Evolutionary conservation across 169 alveolate species (phyloP).

Genomic region (Cyclospora cayetanensis): DNA sequence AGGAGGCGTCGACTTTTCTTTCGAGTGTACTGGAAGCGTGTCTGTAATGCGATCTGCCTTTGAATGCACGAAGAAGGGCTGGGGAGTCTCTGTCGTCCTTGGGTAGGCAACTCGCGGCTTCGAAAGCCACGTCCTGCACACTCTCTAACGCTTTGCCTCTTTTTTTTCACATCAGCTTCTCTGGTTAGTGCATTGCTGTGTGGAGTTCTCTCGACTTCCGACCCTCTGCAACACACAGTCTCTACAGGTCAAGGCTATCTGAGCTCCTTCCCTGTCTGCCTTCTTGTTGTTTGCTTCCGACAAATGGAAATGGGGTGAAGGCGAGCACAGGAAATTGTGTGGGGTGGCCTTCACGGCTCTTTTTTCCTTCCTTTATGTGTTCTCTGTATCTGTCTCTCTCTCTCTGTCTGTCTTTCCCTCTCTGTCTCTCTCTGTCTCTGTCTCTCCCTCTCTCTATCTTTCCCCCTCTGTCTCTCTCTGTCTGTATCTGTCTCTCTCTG

Average conservation of each 20-base stretch:
- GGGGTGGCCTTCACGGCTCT: background rate
- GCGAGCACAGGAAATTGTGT: too few species aligned
- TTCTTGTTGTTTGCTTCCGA: too few species aligned
- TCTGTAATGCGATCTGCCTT: conserved; percentile 83
- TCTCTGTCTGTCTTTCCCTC: background rate
- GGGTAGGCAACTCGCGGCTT: too few species aligned
- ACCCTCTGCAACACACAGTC: too few species aligned
- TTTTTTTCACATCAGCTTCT: too few species aligned
- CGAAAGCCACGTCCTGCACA: background rate
- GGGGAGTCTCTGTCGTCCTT: conserved; percentile 81
- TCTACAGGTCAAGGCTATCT: too few species aligned
- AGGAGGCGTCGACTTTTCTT: conserved; percentile 86
- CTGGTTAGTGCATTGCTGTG: too few species aligned
- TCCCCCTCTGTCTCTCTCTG: background rate
- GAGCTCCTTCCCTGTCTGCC: too few species aligned
- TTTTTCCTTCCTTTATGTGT: background rate
- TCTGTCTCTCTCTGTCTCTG: background rate
- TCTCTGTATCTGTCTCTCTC: background rate
- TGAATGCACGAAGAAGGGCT: conserved; percentile 84
- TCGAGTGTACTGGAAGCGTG: conserved; percentile 87
- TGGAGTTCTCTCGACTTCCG: too few species aligned
- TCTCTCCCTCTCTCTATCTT: too few species aligned
- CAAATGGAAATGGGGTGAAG: too few species aligned
- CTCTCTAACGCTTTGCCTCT: too few species aligned
- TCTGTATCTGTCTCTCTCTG: background rate